Evolutionary conservation across 1,284 basidiomycete species (phyloP).

Genomic region (Sanghuangporus sanghuang): DNA sequence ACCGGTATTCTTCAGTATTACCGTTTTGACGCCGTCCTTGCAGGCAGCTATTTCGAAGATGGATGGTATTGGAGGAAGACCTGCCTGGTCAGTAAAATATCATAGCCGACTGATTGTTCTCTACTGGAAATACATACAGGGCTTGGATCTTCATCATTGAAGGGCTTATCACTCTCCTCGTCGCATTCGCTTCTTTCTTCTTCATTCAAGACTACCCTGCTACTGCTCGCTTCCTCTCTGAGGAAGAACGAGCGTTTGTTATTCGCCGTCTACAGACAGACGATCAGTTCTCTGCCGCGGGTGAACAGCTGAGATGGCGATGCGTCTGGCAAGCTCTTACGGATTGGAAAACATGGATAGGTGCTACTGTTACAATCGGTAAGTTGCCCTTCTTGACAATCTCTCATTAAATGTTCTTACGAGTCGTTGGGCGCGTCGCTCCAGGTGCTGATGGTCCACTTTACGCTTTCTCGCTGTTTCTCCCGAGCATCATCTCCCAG

Average conservation of each 20-base stretch:
- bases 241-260: slow-evolving; percentile 62
- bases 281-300: slow-evolving; percentile 66
- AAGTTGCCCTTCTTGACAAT: slow-evolving; percentile 8
- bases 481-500: slow-evolving; percentile 67
- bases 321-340: slow-evolving; percentile 54
- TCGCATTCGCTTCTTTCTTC: slow-evolving; percentile 61
- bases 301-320: slow-evolving; percentile 55
- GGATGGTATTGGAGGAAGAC: slow-evolving; percentile 60
- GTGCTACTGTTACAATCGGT: slow-evolving; percentile 35
- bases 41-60: slow-evolving; percentile 67
- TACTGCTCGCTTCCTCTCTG: slow-evolving; percentile 68
- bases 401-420: background rate
- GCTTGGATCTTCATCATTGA: slow-evolving; percentile 74
- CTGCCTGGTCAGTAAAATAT: slow-evolving; percentile 30
- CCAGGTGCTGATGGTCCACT: slow-evolving; percentile 56
- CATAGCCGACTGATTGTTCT: background rate
- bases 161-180: slow-evolving; percentile 60
- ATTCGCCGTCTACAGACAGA: slow-evolving; percentile 62
- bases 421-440: slow-evolving; percentile 32
- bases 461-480: slow-evolving; percentile 69
- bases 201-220: slow-evolving; percentile 79
- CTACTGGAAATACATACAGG: slow-evolving; percentile 27
- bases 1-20: background rate
- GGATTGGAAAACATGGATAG: slow-evolving; percentile 74
- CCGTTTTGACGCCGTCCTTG: background rate